phyloP scores from a whole-genome alignment of 176 grass and related monocot genomes.

The Phragmites australis region DNA sequence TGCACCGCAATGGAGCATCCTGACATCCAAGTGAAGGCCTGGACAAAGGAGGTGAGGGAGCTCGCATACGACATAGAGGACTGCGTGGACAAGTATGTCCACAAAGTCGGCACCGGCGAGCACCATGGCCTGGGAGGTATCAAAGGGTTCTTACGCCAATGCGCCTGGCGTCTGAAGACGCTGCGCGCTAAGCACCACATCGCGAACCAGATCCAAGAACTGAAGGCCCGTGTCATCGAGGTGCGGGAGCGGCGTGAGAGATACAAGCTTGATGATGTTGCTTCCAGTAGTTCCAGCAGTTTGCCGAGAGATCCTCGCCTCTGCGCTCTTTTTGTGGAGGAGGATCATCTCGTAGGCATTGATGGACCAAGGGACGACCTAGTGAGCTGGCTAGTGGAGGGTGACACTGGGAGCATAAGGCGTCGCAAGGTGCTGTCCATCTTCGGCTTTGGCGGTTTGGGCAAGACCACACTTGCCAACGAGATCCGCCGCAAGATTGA shows the following conservation, averaged over 20 bases:
- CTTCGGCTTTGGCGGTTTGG: background rate
- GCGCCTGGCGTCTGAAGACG: background rate
- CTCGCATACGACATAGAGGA: background rate
- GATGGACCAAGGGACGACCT: background rate
- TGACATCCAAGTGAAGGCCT: background rate
- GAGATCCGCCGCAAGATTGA: background rate
- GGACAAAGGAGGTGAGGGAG: background rate
- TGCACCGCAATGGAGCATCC: background rate
- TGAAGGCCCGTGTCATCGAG: background rate
- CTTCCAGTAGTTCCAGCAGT: background rate
- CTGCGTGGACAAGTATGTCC: background rate
- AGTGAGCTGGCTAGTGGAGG: background rate
- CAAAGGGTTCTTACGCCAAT: background rate
- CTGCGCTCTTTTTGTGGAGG: background rate
- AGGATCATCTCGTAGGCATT: background rate
- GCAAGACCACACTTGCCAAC: background rate
- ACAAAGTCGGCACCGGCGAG: background rate
- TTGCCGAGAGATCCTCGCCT: background rate
- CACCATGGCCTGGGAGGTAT: background rate
- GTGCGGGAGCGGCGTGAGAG: background rate
- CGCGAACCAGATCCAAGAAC: background rate
- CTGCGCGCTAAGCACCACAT: background rate
- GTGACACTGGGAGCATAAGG: no score
- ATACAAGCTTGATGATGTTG: background rate
- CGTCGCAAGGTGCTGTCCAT: background rate